Evolutionary conservation across 1,284 basidiomycete species (phyloP), one percentile per base, ranked within the genome.

Genomic region (Heterobasidion occidentale): DNA sequence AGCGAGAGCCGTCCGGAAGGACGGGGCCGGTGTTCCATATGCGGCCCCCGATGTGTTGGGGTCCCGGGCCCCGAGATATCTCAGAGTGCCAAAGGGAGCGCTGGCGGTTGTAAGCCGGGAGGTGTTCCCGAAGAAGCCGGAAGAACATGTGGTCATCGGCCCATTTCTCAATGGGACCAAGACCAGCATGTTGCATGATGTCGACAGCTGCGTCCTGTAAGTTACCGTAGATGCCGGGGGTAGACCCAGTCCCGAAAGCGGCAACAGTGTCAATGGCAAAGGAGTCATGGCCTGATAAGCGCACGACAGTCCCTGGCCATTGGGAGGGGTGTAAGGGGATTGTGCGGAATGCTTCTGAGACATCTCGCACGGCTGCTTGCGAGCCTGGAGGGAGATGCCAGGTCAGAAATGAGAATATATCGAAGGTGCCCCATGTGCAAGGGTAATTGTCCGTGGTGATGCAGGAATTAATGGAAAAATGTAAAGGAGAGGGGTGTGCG

Each of bases 71-170:
- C n/a, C n/a, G n/a, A n/a, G n/a, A n/a, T n/a, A n/a, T n/a, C n/a
- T n/a, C n/a, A n/a, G n/a, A n/a, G n/a, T n/a, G n/a, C n/a, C n/a
- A n/a, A n/a, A n/a, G n/a, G n/a, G n/a, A n/a, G n/a, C n/a, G n/a
- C n/a, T n/a, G n/a, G n/a, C n/a, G n/a, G 49, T 73, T 74, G 58
- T 69, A 72, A 2, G 57, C 20, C 0, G 50, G 2, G 0, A 70
- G 53, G 50, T 60, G 46, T 4, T 58, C 17, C 1, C 50, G 35
- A 0, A n/a, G 58, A 1, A 75, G 62, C 0, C 67, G 56, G 4
- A 74, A 52, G 59, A 76, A 76, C 1, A 72, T 1, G 38, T 74
- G 70, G 50, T 77, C 68, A 55, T 78, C 74, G 0, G 76, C 71
- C 74, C 74, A 77, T 54, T 71, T 67, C 0, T 62, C 51, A 0